A percentile compares a stretch with the other conserved stretches of the same genome.
Conservation (phyloP, 176 grass and related monocot species). For the Eleusine coracana region DNA sequence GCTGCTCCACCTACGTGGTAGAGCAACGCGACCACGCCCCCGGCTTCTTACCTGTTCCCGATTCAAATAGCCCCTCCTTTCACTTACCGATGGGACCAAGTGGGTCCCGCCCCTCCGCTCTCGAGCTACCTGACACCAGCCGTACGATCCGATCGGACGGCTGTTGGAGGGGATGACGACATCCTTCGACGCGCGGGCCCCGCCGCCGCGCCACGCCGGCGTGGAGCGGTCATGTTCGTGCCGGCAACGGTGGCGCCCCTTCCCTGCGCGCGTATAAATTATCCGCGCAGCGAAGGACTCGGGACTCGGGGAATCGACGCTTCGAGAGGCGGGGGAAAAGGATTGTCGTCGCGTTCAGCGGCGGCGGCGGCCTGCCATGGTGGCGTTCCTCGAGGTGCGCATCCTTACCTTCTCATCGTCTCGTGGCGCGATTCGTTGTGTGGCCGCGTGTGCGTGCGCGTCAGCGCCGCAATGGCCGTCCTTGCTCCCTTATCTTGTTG, state of each 20-base stretch:
- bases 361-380: background rate
- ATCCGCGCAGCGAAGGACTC: background rate
- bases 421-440: background rate
- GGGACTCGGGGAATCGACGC: background rate
- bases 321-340: background rate
- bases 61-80: background rate
- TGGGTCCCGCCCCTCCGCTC: background rate
- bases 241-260: background rate
- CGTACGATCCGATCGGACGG: constrained; percentile 24
- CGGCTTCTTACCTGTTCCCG: background rate
- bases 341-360: background rate
- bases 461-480: background rate
- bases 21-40: background rate
- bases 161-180: constrained; percentile 24
- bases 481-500: background rate
- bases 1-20: background rate
- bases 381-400: constrained; percentile 61
- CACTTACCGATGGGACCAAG: background rate
- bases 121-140: background rate
- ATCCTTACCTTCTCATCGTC: background rate
- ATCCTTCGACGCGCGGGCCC: constrained; percentile 6
- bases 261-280: constrained; percentile 18
- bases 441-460: constrained; percentile 6
- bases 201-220: background rate
- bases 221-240: background rate